Conservation (phyloP, 768 basidiomycete species). For the Obba rivulosa region DNA sequence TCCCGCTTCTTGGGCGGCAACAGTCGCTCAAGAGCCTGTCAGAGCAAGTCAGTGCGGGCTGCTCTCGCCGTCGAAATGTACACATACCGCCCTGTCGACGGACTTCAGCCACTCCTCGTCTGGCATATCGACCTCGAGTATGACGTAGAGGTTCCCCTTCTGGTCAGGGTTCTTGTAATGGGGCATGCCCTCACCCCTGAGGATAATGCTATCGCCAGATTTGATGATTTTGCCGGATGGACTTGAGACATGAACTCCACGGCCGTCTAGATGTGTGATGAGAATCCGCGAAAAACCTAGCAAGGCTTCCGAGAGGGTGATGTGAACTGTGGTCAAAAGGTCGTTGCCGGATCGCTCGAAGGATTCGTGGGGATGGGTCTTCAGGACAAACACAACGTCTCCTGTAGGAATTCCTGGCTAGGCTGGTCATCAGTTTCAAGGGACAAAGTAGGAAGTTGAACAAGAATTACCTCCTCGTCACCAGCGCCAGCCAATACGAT, state of each 20-base stretch:
- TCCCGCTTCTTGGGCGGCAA: constrained; percentile 74
- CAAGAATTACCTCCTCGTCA: constrained; percentile 69
- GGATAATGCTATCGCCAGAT: constrained; percentile 64
- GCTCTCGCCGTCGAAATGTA: background rate
- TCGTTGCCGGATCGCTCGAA: constrained; percentile 84
- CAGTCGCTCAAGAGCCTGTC: constrained; percentile 55
- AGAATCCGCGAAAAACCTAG: constrained; percentile 92
- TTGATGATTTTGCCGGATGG: constrained; percentile 74
- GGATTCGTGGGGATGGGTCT: constrained; percentile 60
- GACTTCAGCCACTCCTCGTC: constrained; percentile 66
- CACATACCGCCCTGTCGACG: constrained; percentile 52
- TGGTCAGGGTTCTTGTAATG: constrained; percentile 54
- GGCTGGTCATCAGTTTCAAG: background rate
- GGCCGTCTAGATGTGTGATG: constrained; percentile 88
- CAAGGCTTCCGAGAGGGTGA: constrained; percentile 91
- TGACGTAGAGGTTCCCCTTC: constrained; percentile 79
- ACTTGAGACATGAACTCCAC: constrained; percentile 76
- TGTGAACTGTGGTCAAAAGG: constrained; percentile 71
- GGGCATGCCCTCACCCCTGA: constrained; percentile 91
- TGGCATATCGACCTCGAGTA: constrained; percentile 89
- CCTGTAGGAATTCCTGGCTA: constrained; percentile 86
- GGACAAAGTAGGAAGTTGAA: background rate
- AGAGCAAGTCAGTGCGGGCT: too few relatives aligned
- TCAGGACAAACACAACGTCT: constrained; percentile 84
- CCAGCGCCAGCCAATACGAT: constrained; percentile 91